These are phyloP conservation scores for Odontarrhena argentea DNA, from an alignment of 345 rosid species.

Conservation along the genomic window DNA sequence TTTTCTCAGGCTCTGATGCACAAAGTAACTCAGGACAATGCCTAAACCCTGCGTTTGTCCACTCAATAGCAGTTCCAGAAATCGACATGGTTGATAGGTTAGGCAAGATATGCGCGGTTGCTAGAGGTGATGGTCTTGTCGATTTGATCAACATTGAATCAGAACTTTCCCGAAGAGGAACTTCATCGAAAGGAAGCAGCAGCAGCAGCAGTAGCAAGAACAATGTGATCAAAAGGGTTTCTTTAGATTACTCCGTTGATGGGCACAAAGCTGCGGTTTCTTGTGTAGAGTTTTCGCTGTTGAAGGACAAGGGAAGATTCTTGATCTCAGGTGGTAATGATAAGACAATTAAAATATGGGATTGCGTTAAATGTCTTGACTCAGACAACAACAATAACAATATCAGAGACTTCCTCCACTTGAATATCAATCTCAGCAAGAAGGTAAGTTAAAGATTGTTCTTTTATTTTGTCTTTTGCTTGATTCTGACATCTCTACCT, in stretches of 20 bases:
- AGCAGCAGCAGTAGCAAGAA: slow-evolving; percentile 31
- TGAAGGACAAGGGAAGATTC: slow-evolving; percentile 73
- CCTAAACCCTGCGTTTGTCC: slow-evolving; percentile 90
- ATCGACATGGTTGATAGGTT: slow-evolving; percentile 68
- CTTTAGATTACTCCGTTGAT: slow-evolving; percentile 74
- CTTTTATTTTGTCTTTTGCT: neutral
- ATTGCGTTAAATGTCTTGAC: slow-evolving; percentile 54
- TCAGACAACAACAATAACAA: slow-evolving; percentile 39
- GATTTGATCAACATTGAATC: slow-evolving; percentile 70
- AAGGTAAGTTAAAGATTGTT: slow-evolving; percentile 49
- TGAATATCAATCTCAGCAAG: slow-evolving; percentile 60
- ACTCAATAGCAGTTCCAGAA: slow-evolving; percentile 77
- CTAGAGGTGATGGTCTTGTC: slow-evolving; percentile 80
- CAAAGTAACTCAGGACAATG: slow-evolving; percentile 54
- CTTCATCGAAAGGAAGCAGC: slow-evolving; percentile 50
- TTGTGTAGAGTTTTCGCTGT: slow-evolving; percentile 73
- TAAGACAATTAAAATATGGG: slow-evolving; percentile 81
- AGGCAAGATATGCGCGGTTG: slow-evolving; percentile 68
- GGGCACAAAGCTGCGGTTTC: slow-evolving; percentile 91
- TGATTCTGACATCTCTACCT: neutral
- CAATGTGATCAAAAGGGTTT: slow-evolving; percentile 52
- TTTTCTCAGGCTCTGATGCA: slow-evolving; percentile 50
- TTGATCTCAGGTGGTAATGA: slow-evolving; percentile 87
- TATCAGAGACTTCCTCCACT: slow-evolving; percentile 47
- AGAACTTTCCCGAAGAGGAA: slow-evolving; percentile 65